phyloP scores from a whole-genome alignment of 768 basidiomycete species.

The Boletus huronensis region DNA sequence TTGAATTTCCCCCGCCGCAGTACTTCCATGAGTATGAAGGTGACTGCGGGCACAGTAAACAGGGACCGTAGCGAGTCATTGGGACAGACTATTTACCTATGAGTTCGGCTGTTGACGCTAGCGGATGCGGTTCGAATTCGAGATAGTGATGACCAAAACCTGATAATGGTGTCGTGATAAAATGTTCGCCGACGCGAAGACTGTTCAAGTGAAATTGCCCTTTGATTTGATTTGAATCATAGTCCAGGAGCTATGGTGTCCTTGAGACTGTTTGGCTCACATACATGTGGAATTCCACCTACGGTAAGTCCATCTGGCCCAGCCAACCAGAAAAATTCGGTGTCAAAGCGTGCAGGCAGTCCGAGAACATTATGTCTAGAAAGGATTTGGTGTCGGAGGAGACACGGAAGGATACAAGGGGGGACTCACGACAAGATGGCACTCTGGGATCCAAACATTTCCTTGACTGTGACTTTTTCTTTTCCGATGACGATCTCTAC shows the following conservation, averaged over 20 bases:
- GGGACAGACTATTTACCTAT: constrained; percentile 35
- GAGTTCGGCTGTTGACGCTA: constrained; percentile 49
- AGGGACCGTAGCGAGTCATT: background rate
- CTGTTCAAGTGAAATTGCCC: constrained; percentile 51
- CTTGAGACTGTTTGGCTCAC: constrained; percentile 4
- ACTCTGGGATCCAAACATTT: constrained; percentile 55
- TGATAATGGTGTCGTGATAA: constrained; percentile 50
- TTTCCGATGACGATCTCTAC: constrained; percentile 47
- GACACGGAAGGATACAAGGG: background rate
- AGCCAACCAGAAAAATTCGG: constrained; percentile 58
- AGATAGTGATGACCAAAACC: constrained; percentile 56
- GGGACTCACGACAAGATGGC: constrained; percentile 50
- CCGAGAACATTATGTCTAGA: constrained; percentile 55
- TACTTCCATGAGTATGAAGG: constrained; percentile 64
- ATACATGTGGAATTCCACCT: constrained; percentile 17
- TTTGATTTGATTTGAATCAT: constrained; percentile 46
- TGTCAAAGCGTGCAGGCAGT: constrained; percentile 60
- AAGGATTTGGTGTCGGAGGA: background rate
- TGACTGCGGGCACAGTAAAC: constrained; percentile 38
- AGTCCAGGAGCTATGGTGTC: constrained; percentile 45
- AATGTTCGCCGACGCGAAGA: constrained; percentile 41
- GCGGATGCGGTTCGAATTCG: constrained; percentile 50
- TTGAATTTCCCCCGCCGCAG: constrained; percentile 56
- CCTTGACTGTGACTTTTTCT: constrained; percentile 48
- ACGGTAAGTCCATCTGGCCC: constrained; percentile 52